A percentile compares a stretch with the other conserved stretches of the same genome.
Conservation (phyloP, 2,329 filamentous ascomycete genomes). For the Trichothecium roseum region DNA sequence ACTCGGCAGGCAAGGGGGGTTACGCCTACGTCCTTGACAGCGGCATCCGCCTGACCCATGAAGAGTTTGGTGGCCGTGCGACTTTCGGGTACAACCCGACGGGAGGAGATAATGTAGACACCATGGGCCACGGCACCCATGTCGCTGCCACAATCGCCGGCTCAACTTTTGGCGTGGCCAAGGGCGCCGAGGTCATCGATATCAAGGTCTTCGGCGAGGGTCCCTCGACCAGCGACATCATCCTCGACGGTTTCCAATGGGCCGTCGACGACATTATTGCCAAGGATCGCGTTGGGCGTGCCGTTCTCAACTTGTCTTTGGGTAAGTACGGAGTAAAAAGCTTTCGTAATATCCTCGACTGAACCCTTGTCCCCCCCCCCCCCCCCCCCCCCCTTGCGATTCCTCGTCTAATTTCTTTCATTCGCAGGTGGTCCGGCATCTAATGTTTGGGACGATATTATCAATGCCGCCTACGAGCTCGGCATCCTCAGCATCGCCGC, state of each 20-base stretch:
- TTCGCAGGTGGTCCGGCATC: conserved; percentile 1
- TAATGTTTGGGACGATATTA: conserved; percentile 7
- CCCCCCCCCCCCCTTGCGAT: too few species aligned
- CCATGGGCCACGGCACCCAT: conserved; percentile 23
- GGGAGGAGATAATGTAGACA: conserved; percentile 4
- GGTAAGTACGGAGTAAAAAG: too few species aligned
- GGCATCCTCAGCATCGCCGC: conserved; percentile 26
- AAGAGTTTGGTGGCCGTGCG: conserved; percentile 42
- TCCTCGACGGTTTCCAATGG: conserved; percentile 20
- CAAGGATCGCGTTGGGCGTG: conserved; percentile 14
- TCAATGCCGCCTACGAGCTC: conserved; percentile 8
- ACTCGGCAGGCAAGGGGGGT: conserved; percentile 36
- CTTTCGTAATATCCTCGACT: too few species aligned
- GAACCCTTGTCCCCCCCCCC: too few species aligned
- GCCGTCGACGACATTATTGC: conserved; percentile 17
- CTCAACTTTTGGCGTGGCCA: conserved; percentile 16
- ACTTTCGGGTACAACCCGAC: conserved; percentile 2
- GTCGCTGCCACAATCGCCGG: conserved; percentile 9
- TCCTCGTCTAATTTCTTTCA: too few species aligned
- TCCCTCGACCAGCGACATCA: conserved; percentile 3
- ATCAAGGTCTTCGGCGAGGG: conserved; percentile 24
- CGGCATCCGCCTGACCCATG: conserved; percentile 44
- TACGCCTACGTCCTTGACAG: conserved; percentile 55
- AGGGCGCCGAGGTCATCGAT: conserved; percentile 25
- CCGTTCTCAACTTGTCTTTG: conserved; percentile 35